Evolutionary conservation across 331 rosid genomes (phyloP), one percentile per base, ranked within the genome.

Genomic region (Malus hybrid): DNA sequence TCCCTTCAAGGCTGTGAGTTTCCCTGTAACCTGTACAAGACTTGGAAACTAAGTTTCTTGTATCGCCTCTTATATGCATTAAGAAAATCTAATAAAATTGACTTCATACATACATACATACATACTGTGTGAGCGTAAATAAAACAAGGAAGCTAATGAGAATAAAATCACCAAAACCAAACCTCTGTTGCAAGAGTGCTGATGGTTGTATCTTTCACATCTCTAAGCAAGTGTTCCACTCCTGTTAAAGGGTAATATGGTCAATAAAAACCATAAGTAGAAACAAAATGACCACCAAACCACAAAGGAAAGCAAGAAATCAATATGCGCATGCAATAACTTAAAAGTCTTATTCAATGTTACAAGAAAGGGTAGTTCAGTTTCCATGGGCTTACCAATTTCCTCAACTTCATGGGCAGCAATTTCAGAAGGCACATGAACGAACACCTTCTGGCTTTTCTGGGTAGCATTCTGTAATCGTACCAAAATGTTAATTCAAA

Each of bases 161-260:
- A 33, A 48, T 63, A 11, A 62, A 27, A 31, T 12, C 3, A 66
- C 1, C 46, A 3, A 42, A 60, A 44, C 65, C 61, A 55, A 50
- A 86, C 88, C 86, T 84, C 88, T 67, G 83, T 86, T 27, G 88
- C 88, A 56, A 86, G 90, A 46, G 90, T 84, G 75, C 90, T 86
- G 44, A 84, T 79, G 61, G 90, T 74, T 69, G 88, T 84, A 71
- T 86, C 88, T 69, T 86, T 86, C 57, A 86, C 90, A 34, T 86
- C 90, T 63, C 90, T 86, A 36, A 86, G 80, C 61, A 86, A 79
- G 77, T 86, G 90, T 75, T 86, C 90, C 77, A 86, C 90, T 71
- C 86, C 89, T 87, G 77, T 69, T 42, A 50, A 39, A 72, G 2
- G 48, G 76, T n/a, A 34, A 77, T 15, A 76, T 54, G 27, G 20